A percentile compares a stretch with the other conserved stretches of the same genome.
These are phyloP conservation scores for Plectosphaerella plurivora DNA, from an alignment of 2,329 filamentous ascomycete genomes.

Conservation along the genomic window DNA sequence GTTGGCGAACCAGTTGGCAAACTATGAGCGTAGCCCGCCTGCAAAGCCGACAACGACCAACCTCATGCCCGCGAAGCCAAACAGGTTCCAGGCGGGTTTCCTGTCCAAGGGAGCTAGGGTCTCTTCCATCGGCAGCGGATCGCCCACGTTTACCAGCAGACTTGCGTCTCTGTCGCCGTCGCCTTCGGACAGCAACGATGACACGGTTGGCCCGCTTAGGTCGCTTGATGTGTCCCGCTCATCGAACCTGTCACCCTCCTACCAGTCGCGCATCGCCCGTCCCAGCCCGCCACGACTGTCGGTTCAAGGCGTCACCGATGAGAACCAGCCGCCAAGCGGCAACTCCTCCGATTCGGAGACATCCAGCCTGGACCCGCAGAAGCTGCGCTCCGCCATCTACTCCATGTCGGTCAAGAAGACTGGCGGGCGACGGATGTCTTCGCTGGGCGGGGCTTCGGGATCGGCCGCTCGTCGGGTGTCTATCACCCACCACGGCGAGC, in stretches of 20 bases:
- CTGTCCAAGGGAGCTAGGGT: constrained; percentile 54
- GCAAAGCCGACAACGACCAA: constrained; percentile 44
- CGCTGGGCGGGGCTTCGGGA: constrained; percentile 30
- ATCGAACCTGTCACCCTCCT: constrained; percentile 43
- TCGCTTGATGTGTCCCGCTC: constrained; percentile 44
- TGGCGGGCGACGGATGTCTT: constrained; percentile 35
- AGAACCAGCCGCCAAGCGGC: constrained; percentile 44
- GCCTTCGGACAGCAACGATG: constrained; percentile 40
- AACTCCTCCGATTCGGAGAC: constrained; percentile 47
- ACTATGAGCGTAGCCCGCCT: constrained; percentile 53
- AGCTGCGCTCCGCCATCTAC: constrained; percentile 51
- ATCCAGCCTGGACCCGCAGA: constrained; percentile 45
- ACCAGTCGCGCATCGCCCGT: constrained; percentile 23
- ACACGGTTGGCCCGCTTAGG: constrained; percentile 40
- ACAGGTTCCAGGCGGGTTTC: constrained; percentile 85
- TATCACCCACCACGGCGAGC: constrained; percentile 18
- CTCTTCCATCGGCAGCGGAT: constrained; percentile 22
- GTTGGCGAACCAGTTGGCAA: neutral
- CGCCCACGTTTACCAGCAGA: constrained; percentile 52
- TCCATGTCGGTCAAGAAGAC: constrained; percentile 38
- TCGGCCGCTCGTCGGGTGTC: constrained; percentile 38
- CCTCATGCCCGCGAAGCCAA: constrained; percentile 48
- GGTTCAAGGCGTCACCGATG: constrained; percentile 36
- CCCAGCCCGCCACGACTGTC: constrained; percentile 22
- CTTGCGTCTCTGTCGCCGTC: constrained; percentile 37